These are phyloP conservation scores for Talaromyces wortmannii DNA, from an alignment of 495 filamentous ascomycete species.

Conservation along the genomic window DNA sequence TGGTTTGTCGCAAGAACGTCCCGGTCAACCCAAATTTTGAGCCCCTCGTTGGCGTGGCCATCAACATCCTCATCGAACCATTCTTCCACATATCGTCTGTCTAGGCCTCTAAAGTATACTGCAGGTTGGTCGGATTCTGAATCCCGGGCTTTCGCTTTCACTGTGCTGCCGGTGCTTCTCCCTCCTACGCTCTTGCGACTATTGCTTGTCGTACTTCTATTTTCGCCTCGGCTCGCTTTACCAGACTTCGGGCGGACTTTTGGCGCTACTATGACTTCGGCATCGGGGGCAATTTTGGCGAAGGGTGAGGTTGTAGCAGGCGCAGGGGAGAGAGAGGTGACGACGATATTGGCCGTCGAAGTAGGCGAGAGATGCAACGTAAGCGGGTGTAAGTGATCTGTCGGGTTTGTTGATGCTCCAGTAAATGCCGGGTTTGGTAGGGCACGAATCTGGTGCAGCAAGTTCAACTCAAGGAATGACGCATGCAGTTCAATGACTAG, in stretches of 20 bases:
- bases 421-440: slow-evolving; percentile 75
- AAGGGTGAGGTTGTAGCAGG: slow-evolving; percentile 64
- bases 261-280: slow-evolving; percentile 93
- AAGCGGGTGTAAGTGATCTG: slow-evolving; percentile 63
- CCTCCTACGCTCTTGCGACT: slow-evolving; percentile 65
- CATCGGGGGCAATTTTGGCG: slow-evolving; percentile 87
- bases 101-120: slow-evolving; percentile 72
- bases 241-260: slow-evolving; percentile 63
- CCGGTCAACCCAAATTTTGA: slow-evolving; percentile 78
- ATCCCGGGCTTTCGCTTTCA: slow-evolving; percentile 49
- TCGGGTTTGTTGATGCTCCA: slow-evolving; percentile 30
- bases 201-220: slow-evolving; percentile 62
- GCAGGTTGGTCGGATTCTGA: slow-evolving; percentile 53
- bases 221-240: slow-evolving; percentile 49
- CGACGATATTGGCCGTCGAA: slow-evolving; percentile 84
- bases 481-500: slow-evolving; percentile 92
- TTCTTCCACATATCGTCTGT: slow-evolving; percentile 55
- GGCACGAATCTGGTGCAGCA: slow-evolving; percentile 87
- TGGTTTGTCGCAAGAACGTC: slow-evolving; percentile 62
- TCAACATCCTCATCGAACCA: slow-evolving; percentile 62
- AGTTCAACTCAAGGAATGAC: slow-evolving; percentile 87
- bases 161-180: slow-evolving; percentile 64
- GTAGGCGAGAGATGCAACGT: slow-evolving; percentile 92
- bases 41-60: slow-evolving; percentile 46
- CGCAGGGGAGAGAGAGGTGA: slow-evolving; percentile 72